Conservation (phyloP, 306 rosid species). For the Fragaria ananassa region DNA sequence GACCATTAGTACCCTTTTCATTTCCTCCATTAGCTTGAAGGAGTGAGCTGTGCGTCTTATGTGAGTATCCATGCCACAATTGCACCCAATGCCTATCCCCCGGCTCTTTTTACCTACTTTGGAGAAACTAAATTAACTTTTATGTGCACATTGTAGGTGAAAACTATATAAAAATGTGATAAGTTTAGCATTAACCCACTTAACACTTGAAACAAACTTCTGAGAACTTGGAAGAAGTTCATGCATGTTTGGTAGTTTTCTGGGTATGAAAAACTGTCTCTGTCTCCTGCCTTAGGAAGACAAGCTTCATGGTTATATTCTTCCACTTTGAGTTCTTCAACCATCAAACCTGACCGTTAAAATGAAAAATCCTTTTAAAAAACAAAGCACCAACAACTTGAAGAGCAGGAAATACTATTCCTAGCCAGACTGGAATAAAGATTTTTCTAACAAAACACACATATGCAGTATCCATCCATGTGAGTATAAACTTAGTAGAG, state of each 20-base stretch:
- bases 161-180: neutral
- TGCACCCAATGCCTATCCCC: neutral
- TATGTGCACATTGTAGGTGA: neutral
- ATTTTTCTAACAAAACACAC: neutral
- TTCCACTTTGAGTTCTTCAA: constrained; percentile 15
- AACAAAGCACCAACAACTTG: neutral
- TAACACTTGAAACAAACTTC: constrained; percentile 4
- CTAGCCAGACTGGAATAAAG: neutral
- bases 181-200: neutral
- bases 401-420: neutral
- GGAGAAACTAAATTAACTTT: neutral
- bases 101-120: neutral
- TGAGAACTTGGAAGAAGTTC: constrained; percentile 1
- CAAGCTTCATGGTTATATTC: neutral
- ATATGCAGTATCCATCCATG: neutral
- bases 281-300: neutral
- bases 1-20: neutral
- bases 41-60: neutral
- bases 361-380: neutral
- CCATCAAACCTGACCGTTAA: constrained; percentile 16
- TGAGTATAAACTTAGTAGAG: neutral
- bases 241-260: constrained; percentile 27
- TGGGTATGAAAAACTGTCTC: neutral
- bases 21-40: constrained; percentile 13
- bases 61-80: neutral